Evolutionary conservation across 148 eudicot genomes (phyloP), one percentile per base, ranked within the genome.

Genomic region (Beta vulgaris): DNA sequence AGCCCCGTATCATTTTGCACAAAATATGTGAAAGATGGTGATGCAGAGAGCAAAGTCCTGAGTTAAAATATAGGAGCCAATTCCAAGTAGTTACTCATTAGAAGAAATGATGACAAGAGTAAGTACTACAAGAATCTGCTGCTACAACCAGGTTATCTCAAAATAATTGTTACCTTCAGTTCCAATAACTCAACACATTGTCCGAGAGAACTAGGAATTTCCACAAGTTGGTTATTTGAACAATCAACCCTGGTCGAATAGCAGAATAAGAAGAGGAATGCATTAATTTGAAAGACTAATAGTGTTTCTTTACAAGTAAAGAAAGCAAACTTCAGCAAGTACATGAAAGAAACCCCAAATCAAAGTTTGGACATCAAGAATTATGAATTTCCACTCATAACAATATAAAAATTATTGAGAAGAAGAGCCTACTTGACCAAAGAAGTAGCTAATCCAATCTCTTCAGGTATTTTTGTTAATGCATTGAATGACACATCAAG

Each of bases 191-290:
- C 85, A 63, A 69, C 51, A 82, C 99, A 96, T 40, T 81, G 87
- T 76, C 99, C 97, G 67, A 96, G 87, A 43, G 94, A 90, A 76
- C 60, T 69, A 23, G 99, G 98, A 36, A 96, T 89, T 81, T 78
- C 84, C 51, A 71, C 79, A 57, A 96, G 84, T 85, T 81, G 87
- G 73, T 96, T 96, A 78, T 87, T 91, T 70, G 99, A 96, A 80
- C 99, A 96, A 86, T 90, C 98, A 83, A 92, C 62, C 98, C 99
- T 96, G 82, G 19, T 72, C 21, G 26, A 75, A 72, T 42, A 48
- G 37, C 53, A 78, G 36, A 44, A 72, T 64, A 70, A 62, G 68
- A 21, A 64, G 44, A 28, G 31, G 12, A 49, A 48, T 4, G 13
- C 4, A 25, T 31, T 26, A 32, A 65, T 31, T 72, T 6, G 29